Percentiles rank a stretch among this genome's conserved stretches.
phyloP scores from a whole-genome alignment of 345 rosid genomes.

The Syzygium grande region DNA sequence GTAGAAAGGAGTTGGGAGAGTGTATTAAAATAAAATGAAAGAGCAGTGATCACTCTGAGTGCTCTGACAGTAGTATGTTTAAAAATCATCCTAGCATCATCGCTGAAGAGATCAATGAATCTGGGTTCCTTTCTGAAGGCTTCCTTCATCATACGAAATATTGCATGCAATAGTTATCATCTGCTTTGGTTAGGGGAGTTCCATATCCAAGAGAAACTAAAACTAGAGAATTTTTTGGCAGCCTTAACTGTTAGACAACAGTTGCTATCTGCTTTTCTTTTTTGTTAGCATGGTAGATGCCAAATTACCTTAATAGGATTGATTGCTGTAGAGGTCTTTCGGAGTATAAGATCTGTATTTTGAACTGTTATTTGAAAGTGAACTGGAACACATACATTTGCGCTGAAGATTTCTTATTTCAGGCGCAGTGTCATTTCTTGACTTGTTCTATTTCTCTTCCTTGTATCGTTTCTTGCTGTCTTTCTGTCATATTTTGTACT shows the following conservation, averaged over 20 bases:
- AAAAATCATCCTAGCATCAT: neutral
- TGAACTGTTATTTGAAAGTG: neutral
- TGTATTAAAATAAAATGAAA: neutral
- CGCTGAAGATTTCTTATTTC: neutral
- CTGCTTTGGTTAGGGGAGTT: neutral
- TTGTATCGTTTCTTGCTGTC: neutral
- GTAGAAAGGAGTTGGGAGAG: neutral
- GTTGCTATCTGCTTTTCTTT: neutral
- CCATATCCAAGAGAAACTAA: neutral
- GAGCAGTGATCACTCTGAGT: neutral
- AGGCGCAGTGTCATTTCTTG: neutral
- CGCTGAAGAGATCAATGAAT: neutral
- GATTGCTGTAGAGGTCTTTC: neutral
- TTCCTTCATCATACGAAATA: neutral
- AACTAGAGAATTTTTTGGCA: neutral
- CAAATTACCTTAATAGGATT: neutral
- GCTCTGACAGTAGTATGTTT: neutral
- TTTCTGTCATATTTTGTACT: neutral
- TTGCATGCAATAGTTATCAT: neutral
- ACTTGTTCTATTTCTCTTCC: neutral
- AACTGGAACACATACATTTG: neutral
- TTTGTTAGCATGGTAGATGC: neutral
- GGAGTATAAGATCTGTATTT: neutral
- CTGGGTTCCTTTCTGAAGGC: neutral
- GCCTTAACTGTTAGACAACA: neutral